phyloP scores from a whole-genome alignment of 2,329 filamentous ascomycete species.

The Colletotrichum orchidophilum region DNA sequence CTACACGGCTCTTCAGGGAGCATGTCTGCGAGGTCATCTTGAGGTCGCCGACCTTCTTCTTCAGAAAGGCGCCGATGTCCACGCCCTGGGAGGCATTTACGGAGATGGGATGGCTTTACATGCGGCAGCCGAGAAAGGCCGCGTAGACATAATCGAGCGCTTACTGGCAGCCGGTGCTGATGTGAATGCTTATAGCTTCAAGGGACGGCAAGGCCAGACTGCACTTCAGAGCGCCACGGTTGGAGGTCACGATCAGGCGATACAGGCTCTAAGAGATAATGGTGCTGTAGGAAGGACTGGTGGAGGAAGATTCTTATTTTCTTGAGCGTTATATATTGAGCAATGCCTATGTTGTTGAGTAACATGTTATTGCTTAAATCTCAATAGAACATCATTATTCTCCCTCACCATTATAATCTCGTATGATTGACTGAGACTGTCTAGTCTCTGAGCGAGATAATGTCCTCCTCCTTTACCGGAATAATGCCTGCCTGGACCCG shows the following conservation, averaged over 20 bases:
- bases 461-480: background rate
- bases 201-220: background rate
- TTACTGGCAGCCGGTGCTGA: constrained; percentile 47
- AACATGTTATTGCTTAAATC: background rate
- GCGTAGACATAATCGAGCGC: constrained; percentile 35
- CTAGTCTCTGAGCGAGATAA: background rate
- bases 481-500: background rate
- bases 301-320: background rate
- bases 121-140: constrained; percentile 6
- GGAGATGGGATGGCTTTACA: constrained; percentile 35
- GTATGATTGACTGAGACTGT: background rate
- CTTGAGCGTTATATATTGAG: background rate
- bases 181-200: constrained; percentile 39
- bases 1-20: constrained; percentile 44
- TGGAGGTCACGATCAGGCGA: background rate
- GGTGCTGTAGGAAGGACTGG: background rate
- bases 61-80: constrained; percentile 34
- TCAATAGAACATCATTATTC: background rate
- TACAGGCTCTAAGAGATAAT: background rate
- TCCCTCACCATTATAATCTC: background rate
- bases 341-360: background rate
- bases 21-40: constrained; percentile 45
- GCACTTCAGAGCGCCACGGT: background rate
- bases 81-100: constrained; percentile 34
- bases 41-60: constrained; percentile 38